These are phyloP conservation scores for Fusarium sp. DNA, from an alignment of 2,329 filamentous ascomycete genomes.

Conservation along the genomic window DNA sequence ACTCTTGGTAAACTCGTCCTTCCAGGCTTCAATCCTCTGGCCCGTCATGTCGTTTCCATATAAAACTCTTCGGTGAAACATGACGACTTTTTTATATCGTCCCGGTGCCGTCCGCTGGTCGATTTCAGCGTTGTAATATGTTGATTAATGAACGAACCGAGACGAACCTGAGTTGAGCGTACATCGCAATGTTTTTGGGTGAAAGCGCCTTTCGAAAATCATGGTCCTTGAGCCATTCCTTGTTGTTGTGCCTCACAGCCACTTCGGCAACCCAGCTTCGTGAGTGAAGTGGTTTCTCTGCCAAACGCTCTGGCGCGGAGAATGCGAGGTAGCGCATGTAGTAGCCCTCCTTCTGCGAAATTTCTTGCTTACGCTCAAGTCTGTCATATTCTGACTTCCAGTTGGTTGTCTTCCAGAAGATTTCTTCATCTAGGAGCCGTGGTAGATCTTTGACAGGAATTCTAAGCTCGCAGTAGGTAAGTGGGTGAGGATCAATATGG, in stretches of 20 bases:
- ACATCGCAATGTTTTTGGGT: neutral
- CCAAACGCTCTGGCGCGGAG: neutral
- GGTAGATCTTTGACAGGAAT: neutral
- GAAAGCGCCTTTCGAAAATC: neutral
- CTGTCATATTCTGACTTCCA: neutral
- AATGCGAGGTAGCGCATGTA: neutral
- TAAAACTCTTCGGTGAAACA: neutral
- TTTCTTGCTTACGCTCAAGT: too few relatives aligned
- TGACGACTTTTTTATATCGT: neutral
- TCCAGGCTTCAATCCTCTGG: neutral
- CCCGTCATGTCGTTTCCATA: neutral
- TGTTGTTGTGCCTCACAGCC: neutral
- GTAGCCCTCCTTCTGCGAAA: neutral
- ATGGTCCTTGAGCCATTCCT: neutral
- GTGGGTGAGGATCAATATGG: neutral
- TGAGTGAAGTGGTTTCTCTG: neutral
- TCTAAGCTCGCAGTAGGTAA: neutral
- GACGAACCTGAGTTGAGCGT: neutral
- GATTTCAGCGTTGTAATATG: neutral
- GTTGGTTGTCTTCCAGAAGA: neutral
- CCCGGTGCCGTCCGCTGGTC: neutral
- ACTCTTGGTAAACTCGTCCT: neutral
- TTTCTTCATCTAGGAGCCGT: neutral
- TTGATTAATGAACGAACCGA: neutral
- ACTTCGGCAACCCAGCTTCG: neutral